Evolutionary conservation across 345 rosid species (phyloP).

Genomic region (Cardamine chenopodiifolia): DNA sequence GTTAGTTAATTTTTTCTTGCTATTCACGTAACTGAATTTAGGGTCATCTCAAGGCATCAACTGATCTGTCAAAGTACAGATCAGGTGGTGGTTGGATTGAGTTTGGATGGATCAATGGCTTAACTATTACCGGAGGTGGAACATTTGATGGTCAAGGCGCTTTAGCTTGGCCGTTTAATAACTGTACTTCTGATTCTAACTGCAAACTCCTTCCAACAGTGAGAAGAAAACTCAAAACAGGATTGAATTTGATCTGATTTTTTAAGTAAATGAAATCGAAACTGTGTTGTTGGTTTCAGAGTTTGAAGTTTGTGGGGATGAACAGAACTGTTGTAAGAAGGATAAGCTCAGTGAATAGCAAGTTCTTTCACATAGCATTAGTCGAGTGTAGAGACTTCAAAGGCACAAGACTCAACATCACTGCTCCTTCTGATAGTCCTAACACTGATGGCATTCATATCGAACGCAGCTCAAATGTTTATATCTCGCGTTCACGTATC

Average conservation of each 20-base stretch:
- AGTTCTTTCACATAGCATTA: constrained; percentile 63
- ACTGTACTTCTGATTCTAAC: constrained; percentile 34
- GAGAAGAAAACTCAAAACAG: constrained; percentile 26
- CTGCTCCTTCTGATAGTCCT: constrained; percentile 58
- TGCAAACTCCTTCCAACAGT: constrained; percentile 54
- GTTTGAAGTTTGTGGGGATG: constrained; percentile 58
- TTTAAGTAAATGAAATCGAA: not conserved
- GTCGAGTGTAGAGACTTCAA: constrained; percentile 58
- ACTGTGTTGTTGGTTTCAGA: constrained; percentile 38
- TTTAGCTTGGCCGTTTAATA: constrained; percentile 45
- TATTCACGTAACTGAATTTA: constrained; percentile 33
- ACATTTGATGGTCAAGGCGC: constrained; percentile 67
- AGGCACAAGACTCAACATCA: constrained; percentile 48
- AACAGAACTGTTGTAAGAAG: constrained; percentile 49
- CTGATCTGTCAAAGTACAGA: constrained; percentile 36
- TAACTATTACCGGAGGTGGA: constrained; percentile 58
- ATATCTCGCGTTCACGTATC: constrained; percentile 42
- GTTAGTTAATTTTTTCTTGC: constrained; percentile 30
- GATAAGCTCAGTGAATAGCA: constrained; percentile 63
- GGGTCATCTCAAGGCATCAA: constrained; percentile 54
- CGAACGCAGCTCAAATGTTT: constrained; percentile 39
- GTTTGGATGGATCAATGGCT: constrained; percentile 41
- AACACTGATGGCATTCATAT: constrained; percentile 70
- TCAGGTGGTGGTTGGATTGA: constrained; percentile 51
- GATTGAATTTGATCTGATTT: constrained; percentile 7